phyloP scores from a whole-genome alignment of 2,329 filamentous ascomycete species.

The Aspergillus sclerotialis region DNA sequence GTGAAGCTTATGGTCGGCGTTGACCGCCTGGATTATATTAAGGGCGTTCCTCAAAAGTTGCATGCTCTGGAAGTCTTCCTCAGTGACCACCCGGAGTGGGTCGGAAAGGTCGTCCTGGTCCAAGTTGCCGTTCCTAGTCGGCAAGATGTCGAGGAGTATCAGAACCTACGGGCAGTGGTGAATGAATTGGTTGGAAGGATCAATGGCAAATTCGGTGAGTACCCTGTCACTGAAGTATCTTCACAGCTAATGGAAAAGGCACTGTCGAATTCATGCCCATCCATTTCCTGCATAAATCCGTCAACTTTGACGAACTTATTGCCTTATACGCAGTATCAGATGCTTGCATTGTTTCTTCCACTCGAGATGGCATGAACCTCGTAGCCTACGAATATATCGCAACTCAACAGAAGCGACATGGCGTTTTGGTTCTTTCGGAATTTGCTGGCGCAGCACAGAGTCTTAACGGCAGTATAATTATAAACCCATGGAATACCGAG shows the following conservation, averaged over 20 bases:
- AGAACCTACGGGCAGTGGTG: constrained; percentile 88
- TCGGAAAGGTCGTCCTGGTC: constrained; percentile 91
- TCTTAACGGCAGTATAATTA: constrained; percentile 84
- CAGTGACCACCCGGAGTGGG: constrained; percentile 95
- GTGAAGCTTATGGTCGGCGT: constrained; percentile 96
- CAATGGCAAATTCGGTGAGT: constrained; percentile 79
- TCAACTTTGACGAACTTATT: constrained; percentile 89
- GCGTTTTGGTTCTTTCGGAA: constrained; percentile 90
- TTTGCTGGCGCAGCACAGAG: constrained; percentile 95
- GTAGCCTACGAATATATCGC: constrained; percentile 98
- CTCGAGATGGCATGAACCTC: constrained; percentile 97
- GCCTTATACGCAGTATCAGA: constrained; percentile 90
- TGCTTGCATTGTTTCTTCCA: constrained; percentile 86
- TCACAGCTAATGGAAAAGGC: constrained; percentile 38
- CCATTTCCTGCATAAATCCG: constrained; percentile 95
- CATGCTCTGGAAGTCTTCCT: constrained; percentile 95
- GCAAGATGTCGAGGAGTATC: constrained; percentile 96
- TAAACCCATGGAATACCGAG: constrained; percentile 98
- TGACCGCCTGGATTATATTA: constrained; percentile 96
- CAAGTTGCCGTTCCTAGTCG: constrained; percentile 93
- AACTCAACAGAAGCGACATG: constrained; percentile 81
- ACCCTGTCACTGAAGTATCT: constrained; percentile 1
- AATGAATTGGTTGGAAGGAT: constrained; percentile 96
- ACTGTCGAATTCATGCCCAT: constrained; percentile 99
- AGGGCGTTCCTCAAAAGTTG: constrained; percentile 94